phyloP scores from a whole-genome alignment of 257 asterid species.

The Linaria vulgaris region DNA sequence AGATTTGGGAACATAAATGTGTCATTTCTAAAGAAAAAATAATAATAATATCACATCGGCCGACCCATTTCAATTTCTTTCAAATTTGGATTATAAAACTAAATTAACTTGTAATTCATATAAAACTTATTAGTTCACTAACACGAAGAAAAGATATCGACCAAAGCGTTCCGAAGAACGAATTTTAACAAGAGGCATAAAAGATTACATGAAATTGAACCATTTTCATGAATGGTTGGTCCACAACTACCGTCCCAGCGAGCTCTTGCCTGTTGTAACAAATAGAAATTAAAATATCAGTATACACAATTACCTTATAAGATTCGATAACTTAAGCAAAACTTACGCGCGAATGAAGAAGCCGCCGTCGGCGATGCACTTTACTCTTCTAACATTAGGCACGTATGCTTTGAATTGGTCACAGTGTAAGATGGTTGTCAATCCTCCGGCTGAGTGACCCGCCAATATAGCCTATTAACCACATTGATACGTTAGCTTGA shows the following conservation, averaged over 20 bases:
- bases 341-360: constrained; percentile 24
- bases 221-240: background rate
- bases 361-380: constrained; percentile 27
- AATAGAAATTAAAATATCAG: background rate
- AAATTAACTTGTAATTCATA: too few species aligned
- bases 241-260: background rate
- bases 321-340: too few species aligned
- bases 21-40: too few species aligned
- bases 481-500: too few species aligned
- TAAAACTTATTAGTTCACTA: too few species aligned
- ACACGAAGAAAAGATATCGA: too few species aligned
- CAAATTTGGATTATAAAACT: too few species aligned
- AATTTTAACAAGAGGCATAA: too few species aligned
- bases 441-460: constrained; percentile 32
- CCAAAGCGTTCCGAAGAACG: too few species aligned
- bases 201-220: constrained; percentile 10
- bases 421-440: constrained; percentile 25
- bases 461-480: constrained; percentile 20
- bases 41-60: too few species aligned
- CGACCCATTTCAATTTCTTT: too few species aligned
- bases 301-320: background rate
- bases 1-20: background rate
- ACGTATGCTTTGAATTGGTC: constrained; percentile 21
- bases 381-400: constrained; percentile 19
- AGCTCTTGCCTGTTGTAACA: background rate